Evolutionary conservation across 2,329 filamentous ascomycete species (phyloP).

Genomic region (Colletotrichum spinosum): DNA sequence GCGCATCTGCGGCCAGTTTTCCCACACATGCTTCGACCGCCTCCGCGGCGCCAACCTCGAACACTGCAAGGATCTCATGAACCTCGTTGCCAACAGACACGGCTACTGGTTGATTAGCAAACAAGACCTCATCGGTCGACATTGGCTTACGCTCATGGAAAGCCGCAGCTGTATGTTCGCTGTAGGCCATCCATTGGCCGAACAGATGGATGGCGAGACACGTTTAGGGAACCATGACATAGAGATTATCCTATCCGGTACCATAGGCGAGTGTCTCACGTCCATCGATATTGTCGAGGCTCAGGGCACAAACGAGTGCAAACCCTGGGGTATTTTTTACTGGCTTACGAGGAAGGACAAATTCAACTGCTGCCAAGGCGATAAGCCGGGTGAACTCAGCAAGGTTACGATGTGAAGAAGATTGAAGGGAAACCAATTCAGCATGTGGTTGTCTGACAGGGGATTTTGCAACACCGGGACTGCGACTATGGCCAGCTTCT

Average conservation of each 20-base stretch:
- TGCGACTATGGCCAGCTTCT: constrained; percentile 1
- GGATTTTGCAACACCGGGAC: background rate
- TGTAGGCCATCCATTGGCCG: constrained; percentile 4
- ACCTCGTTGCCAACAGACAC: background rate
- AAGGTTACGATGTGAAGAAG: background rate
- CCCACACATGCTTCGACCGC: constrained; percentile 10
- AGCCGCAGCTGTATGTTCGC: constrained; percentile 14
- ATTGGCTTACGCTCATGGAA: constrained; percentile 14
- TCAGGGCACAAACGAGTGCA: constrained; percentile 14
- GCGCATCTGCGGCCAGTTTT: background rate
- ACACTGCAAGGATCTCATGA: constrained; percentile 17
- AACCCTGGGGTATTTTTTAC: constrained; percentile 3
- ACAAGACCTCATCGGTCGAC: constrained; percentile 9
- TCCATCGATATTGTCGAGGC: constrained; percentile 4
- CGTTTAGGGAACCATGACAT: constrained; percentile 18
- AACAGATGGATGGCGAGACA: background rate
- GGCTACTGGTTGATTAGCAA: constrained; percentile 8
- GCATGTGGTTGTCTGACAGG: background rate
- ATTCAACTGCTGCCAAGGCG: constrained; percentile 22
- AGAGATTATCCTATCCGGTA: background rate
- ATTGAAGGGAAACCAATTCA: background rate
- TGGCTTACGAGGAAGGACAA: constrained; percentile 16
- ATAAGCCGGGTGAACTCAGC: background rate
- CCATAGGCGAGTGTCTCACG: constrained; percentile 1
- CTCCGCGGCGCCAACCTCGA: background rate